Percentiles rank a stretch among this genome's conserved stretches.
These are phyloP conservation scores for Suhomyces bribrorum DNA, from an alignment of 1,139 yeast species.

Conservation along the genomic window DNA sequence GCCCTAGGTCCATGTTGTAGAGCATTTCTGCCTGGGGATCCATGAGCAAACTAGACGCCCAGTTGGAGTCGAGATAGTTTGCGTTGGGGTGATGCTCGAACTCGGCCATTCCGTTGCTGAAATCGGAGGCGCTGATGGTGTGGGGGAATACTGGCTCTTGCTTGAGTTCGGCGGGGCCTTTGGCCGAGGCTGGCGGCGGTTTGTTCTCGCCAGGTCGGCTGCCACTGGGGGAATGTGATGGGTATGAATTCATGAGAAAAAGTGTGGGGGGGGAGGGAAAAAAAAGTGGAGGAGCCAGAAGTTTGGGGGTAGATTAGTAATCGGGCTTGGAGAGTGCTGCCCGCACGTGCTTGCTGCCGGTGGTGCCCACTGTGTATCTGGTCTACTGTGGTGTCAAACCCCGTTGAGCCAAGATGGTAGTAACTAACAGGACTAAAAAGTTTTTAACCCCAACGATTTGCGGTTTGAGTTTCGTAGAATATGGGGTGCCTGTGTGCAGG, in stretches of 20 bases:
- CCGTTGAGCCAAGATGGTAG: too few species aligned
- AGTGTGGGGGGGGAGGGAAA: constrained; percentile 1
- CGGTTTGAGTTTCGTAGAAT: constrained; percentile 7
- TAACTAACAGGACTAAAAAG: constrained; percentile 3
- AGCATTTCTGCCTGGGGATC: constrained; percentile 41
- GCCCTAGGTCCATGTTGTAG: constrained; percentile 28
- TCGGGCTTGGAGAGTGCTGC: too few species aligned
- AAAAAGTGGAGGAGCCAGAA: background rate
- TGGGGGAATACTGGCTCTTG: constrained; percentile 1
- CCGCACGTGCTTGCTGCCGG: too few species aligned
- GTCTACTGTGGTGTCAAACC: too few species aligned
- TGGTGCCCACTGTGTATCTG: too few species aligned
- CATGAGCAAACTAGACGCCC: constrained; percentile 43
- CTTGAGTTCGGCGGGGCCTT: background rate
- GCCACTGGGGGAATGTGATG: constrained; percentile 2
- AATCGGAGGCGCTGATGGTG: background rate
- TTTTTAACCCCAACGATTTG: constrained; percentile 7
- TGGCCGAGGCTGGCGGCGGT: background rate
- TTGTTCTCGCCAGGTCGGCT: constrained; percentile 1
- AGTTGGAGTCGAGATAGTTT: constrained; percentile 46
- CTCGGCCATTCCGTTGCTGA: constrained; percentile 8
- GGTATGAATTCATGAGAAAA: background rate
- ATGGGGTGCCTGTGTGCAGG: constrained; percentile 10
- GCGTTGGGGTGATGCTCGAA: constrained; percentile 29
- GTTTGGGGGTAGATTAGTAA: too few species aligned